These are phyloP conservation scores for Volvariella volvacea DNA, from an alignment of 1,284 basidiomycete species.

Conservation along the genomic window DNA sequence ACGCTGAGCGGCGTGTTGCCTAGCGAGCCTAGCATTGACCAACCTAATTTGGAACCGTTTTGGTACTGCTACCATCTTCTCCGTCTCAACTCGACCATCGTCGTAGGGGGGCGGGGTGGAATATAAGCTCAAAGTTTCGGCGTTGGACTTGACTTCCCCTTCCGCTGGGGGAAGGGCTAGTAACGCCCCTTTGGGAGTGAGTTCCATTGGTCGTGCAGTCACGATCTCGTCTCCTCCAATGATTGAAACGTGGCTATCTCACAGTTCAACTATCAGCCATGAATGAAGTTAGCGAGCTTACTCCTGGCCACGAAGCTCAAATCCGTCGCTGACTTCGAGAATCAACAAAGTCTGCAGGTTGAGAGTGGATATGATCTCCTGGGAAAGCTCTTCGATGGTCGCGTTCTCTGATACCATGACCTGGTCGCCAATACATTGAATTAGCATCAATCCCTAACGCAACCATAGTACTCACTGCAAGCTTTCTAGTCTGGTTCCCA, in stretches of 20 bases:
- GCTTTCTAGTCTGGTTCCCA: background rate
- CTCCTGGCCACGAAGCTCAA: constrained; percentile 16
- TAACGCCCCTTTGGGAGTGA: background rate
- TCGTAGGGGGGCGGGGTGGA: background rate
- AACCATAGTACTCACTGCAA: background rate
- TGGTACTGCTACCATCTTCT: background rate
- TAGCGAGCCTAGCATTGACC: background rate
- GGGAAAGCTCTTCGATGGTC: background rate
- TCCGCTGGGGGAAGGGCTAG: background rate
- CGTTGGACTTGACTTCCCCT: background rate
- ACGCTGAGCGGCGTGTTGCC: background rate
- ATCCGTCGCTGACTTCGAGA: constrained; percentile 16
- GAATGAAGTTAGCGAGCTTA: constrained; percentile 6
- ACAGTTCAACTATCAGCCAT: background rate
- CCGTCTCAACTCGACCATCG: background rate
- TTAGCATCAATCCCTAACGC: background rate
- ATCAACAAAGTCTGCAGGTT: constrained; percentile 3
- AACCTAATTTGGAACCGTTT: background rate
- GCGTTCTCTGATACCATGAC: background rate
- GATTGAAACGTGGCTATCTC: background rate
- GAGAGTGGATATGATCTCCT: background rate
- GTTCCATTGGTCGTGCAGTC: background rate
- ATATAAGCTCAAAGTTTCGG: background rate
- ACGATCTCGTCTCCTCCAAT: background rate
- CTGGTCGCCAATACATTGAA: background rate